A percentile compares a stretch with the other conserved stretches of the same genome.
Conservation (phyloP, 192 early-diverging fungal species). For the Backusella macrospora region DNA sequence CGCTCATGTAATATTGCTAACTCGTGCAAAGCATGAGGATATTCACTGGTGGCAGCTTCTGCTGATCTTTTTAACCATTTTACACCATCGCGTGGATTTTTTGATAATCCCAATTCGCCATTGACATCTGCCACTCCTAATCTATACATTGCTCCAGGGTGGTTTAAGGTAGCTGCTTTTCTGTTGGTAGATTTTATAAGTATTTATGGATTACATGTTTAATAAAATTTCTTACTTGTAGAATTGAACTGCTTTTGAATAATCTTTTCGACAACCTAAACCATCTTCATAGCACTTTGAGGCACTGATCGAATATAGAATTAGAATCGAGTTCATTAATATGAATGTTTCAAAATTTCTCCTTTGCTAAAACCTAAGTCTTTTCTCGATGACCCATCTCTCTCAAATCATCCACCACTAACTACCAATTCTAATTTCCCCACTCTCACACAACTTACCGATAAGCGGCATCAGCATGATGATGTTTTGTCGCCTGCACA, state of each 20-base stretch:
- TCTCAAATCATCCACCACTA: background rate
- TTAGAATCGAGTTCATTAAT: background rate
- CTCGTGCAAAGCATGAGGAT: conserved; percentile 64
- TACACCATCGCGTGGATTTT: conserved; percentile 60
- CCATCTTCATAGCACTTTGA: conserved; percentile 70
- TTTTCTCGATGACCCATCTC: background rate
- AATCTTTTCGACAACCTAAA: conserved; percentile 60
- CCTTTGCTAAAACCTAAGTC: background rate
- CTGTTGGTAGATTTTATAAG: conserved; percentile 34
- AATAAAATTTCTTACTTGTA: conserved; percentile 62
- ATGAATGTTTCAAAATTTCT: background rate
- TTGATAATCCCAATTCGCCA: conserved; percentile 59
- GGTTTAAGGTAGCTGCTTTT: conserved; percentile 68
- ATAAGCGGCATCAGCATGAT: conserved; percentile 67
- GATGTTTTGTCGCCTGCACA: conserved; percentile 70
- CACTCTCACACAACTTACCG: conserved; percentile 32
- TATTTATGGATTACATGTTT: background rate
- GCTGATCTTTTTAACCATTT: conserved; percentile 64
- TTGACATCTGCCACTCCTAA: conserved; percentile 62
- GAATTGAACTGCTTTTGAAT: conserved; percentile 65
- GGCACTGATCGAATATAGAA: conserved; percentile 33
- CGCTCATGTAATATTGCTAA: conserved; percentile 59
- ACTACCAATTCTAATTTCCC: background rate
- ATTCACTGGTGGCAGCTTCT: conserved; percentile 59
- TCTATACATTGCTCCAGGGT: conserved; percentile 70